Percentiles rank a stretch among this genome's conserved stretches.
Evolutionary conservation across 2,329 filamentous ascomycete species (phyloP).

Genomic region (Verticillium dahliae): DNA sequence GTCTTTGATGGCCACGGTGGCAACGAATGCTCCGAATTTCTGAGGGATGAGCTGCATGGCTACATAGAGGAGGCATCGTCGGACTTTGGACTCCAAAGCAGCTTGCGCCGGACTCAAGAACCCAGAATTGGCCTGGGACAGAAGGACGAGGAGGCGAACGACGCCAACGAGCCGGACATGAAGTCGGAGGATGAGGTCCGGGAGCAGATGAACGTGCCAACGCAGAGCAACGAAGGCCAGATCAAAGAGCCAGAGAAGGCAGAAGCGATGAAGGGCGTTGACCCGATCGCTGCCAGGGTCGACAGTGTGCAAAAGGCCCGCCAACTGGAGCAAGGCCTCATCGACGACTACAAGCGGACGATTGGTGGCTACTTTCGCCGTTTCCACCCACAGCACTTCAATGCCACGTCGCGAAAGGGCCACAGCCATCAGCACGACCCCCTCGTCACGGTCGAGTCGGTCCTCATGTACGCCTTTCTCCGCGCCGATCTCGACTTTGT

Average conservation of each 20-base stretch:
- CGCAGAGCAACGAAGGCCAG: conserved; percentile 20
- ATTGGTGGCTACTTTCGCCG: conserved; percentile 93
- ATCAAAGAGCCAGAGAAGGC: conserved; percentile 29
- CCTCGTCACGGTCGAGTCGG: conserved; percentile 60
- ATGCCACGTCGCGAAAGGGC: conserved; percentile 16
- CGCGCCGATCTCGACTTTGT: conserved; percentile 94
- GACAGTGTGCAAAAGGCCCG: conserved; percentile 56
- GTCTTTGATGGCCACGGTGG: conserved; percentile 97
- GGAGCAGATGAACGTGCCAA: conserved; percentile 27
- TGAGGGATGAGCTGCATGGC: conserved; percentile 75
- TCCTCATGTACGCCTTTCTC: conserved; percentile 87
- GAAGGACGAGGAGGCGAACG: conserved; percentile 22
- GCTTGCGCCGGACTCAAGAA: conserved; percentile 36
- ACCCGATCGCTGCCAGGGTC: conserved; percentile 41
- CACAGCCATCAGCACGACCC: conserved; percentile 17
- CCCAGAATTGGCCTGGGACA: neutral
- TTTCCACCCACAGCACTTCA: conserved; percentile 77
- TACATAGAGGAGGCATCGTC: conserved; percentile 80
- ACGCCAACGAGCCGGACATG: conserved; percentile 30
- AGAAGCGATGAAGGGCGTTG: conserved; percentile 27
- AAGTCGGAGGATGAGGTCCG: conserved; percentile 41
- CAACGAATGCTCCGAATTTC: conserved; percentile 77
- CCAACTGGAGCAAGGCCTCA: conserved; percentile 62
- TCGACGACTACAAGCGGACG: conserved; percentile 72
- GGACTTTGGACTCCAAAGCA: conserved; percentile 73